A percentile compares a stretch with the other conserved stretches of the same genome.
These are phyloP conservation scores for Starmera amethionina DNA, from an alignment of 805 yeast genomes.

Conservation along the genomic window DNA sequence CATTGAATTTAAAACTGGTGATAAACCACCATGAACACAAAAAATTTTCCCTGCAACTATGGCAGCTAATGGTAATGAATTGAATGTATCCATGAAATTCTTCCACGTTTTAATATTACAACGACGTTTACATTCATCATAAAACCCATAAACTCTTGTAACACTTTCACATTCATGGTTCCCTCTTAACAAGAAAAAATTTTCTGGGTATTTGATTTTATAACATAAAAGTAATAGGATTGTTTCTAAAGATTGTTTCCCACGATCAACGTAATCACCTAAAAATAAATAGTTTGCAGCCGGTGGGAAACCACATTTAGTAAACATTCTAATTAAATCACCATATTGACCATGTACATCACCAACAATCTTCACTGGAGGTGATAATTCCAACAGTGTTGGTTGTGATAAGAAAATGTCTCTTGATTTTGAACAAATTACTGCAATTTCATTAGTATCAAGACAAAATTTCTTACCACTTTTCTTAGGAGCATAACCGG, in stretches of 20 bases:
- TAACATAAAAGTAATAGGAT: slow-evolving; percentile 89
- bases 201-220: slow-evolving; percentile 97
- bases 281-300: slow-evolving; percentile 92
- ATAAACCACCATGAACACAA: slow-evolving; percentile 98
- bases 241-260: slow-evolving; percentile 94
- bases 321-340: slow-evolving; percentile 88
- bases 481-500: slow-evolving; percentile 92
- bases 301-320: slow-evolving; percentile 98
- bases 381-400: slow-evolving; percentile 66
- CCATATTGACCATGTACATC: slow-evolving; percentile 98
- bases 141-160: slow-evolving; percentile 95
- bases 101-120: slow-evolving; percentile 98
- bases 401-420: slow-evolving; percentile 90
- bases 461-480: slow-evolving; percentile 74
- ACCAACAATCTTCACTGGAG: slow-evolving; percentile 94
- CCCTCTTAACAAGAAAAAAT: slow-evolving; percentile 93
- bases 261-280: slow-evolving; percentile 98
- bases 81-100: slow-evolving; percentile 96
- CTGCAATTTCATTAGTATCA: slow-evolving; percentile 81
- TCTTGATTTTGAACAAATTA: slow-evolving; percentile 78
- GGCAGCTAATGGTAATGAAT: slow-evolving; percentile 97
- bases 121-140: slow-evolving; percentile 97
- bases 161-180: slow-evolving; percentile 98
- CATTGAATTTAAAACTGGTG: slow-evolving; percentile 96
- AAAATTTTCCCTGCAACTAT: slow-evolving; percentile 96